Base-by-base conservation (phyloP, 2,329 filamentous ascomycete genomes). In the Diplodia corticola region DNA sequence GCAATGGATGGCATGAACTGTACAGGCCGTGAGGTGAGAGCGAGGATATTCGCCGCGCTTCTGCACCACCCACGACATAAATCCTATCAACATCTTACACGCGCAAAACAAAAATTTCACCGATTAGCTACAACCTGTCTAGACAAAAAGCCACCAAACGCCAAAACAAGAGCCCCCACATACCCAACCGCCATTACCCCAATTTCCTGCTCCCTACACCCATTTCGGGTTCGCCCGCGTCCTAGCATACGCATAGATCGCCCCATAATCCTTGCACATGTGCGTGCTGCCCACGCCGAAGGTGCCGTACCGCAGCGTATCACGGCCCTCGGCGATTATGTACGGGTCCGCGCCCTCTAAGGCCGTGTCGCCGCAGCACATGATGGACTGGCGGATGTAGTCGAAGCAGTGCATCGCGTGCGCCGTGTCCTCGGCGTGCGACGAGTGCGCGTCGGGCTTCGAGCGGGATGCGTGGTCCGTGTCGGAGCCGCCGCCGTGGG, bases 351-450 rank as follows among this genome's bases (percentile, higher is more conserved):
- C 48, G 20, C 75, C 75, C 55, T 77, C 75, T 0, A 77, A 66
- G 20, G 68, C 68, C 70, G 76, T 70, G 68, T 77, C 75, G 1
- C 74, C 75, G 28, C 53, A 67, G 51, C 75, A 77, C 70, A 75
- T 68, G 50, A 77, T 77, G 0, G 74, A 72, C 59, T 77, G 74
- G 0, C 74, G 71, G 73, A 77, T 72, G 67, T 76, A 77, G 49
- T 77, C 75, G 57, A 76, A 77, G 69, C 75, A 76, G 57, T 77
- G 75, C 26, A 76, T 77, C 73, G 76, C 76, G 60, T 77, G 75
- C 10, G 28, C 28, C 22, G 35, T 57, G 26, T 57, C 20, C 4
- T 4, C 10, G 48, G 1, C 22, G 48, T 50, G 48, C 12, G 22
- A 6, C 10, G 3, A 2, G 17, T 10, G 17, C 7, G 30, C 30